Base-by-base conservation (phyloP, 257 asterid genomes). In the Haberlea rhodopensis region DNA sequence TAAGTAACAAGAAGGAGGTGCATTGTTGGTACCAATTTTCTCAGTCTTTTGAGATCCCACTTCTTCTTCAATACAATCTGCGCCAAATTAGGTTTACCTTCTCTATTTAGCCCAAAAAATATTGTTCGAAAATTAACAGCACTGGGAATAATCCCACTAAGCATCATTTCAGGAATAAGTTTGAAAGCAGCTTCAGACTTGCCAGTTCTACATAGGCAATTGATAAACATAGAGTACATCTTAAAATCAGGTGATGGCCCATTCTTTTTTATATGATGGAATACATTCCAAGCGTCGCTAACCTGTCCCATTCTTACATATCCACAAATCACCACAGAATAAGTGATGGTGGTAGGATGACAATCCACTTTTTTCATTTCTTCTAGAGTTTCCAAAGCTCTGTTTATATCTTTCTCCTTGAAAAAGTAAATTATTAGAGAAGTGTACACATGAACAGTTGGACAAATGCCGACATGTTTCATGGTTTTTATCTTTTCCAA, bases 211-310 rank as follows among this genome's bases (percentile, higher is more conserved):
- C 96, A 84, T 1, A 91, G 85, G 69, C 95, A 83, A 55, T 76
- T 63, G 40, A 91, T 80, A 56, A 88, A 80, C 94, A 86, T 88
- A 0, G 98, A 81, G 31, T 91, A 88, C 18, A 94, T 76, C 81
- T 80, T 88, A 59, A 88, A 91, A 76, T 91, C 98, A 21, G 95
- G 98, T 2, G 29, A 53, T 2, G 90, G 87, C 11, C 98, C 96
- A 6, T 80, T 59, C 69, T 37, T 46, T 70, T 71, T 91, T 53
- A 88, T 68, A 46, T 46, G 64, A 51, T 76, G 57, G 67, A 86
- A 86, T 67, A 88, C 82, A 49, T 67, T 61, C 88, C 85, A 79
- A 66, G 95, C 96, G 13, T 86, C 90, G 0, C 53, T 28, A 18
- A 61, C 78, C 71, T 72, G 77, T 61, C 85, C 98, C 76, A 69